Conservation (phyloP, 176 grass and related monocot species). For the Triticum timopheevii region DNA sequence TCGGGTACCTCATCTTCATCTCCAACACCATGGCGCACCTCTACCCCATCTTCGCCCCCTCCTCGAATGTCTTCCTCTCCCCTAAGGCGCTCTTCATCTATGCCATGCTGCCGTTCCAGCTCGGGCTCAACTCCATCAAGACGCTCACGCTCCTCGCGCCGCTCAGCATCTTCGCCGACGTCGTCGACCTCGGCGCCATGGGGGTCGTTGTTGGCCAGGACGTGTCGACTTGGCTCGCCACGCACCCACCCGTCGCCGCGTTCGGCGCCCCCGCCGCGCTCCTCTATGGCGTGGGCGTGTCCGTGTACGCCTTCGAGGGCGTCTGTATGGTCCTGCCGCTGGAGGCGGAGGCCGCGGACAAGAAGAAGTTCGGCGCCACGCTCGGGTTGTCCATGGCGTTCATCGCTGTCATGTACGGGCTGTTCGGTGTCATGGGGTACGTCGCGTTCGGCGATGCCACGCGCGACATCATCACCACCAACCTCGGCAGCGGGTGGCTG, state of each 20-base stretch:
- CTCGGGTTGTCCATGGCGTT: conserved; percentile 83
- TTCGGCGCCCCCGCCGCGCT: conserved; percentile 49
- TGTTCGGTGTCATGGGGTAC: conserved; percentile 86
- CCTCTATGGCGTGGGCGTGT: conserved; percentile 82
- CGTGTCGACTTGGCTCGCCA: conserved; percentile 38
- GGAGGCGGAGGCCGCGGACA: conserved; percentile 84
- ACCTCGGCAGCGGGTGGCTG: conserved; percentile 72
- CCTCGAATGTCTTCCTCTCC: conserved; percentile 45
- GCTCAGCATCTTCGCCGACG: conserved; percentile 88
- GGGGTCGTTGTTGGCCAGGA: conserved; percentile 82
- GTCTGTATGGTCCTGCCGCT: conserved; percentile 92
- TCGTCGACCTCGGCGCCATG: conserved; percentile 95
- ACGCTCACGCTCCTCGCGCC: conserved; percentile 91
- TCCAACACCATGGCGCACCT: conserved; percentile 76
- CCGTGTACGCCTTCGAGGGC: conserved; percentile 93
- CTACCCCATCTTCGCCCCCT: conserved; percentile 41
- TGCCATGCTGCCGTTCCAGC: conserved; percentile 89
- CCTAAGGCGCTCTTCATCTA: conserved; percentile 78
- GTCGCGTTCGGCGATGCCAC: conserved; percentile 76
- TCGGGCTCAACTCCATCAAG: conserved; percentile 92
- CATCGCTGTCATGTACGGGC: conserved; percentile 78
- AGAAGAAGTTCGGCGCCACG: conserved; percentile 61
- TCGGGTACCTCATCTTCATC: conserved; percentile 93
- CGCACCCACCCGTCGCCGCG: conserved; percentile 45
- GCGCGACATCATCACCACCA: conserved; percentile 96